Evolutionary conservation across 2,329 filamentous ascomycete genomes (phyloP).

Genomic region (Alternaria ventricosa): DNA sequence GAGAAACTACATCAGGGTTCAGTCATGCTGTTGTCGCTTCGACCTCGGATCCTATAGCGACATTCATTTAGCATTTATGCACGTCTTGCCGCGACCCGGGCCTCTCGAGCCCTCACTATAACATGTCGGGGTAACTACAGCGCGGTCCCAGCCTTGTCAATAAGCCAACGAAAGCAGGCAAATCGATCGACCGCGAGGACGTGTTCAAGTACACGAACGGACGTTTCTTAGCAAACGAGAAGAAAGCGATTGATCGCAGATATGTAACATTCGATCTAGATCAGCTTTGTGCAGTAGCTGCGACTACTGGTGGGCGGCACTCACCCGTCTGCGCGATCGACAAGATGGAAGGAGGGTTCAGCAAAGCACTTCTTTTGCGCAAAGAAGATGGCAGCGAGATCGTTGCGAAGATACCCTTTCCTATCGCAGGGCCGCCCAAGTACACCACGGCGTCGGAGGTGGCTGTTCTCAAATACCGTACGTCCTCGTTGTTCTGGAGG

Average conservation of each 20-base stretch:
- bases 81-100: neutral
- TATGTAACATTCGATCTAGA: constrained; percentile 40
- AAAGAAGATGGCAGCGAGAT: constrained; percentile 24
- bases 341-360: constrained; percentile 45
- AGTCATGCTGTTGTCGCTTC: neutral
- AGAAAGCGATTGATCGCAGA: constrained; percentile 26
- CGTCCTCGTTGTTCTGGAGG: constrained; percentile 1
- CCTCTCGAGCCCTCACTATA: constrained; percentile 2
- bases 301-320: constrained; percentile 14
- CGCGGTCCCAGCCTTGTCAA: neutral
- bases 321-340: constrained; percentile 37
- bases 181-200: constrained; percentile 21
- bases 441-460: constrained; percentile 46
- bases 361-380: constrained; percentile 38
- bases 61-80: rapidly evolving
- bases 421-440: constrained; percentile 37
- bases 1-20: neutral
- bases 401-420: constrained; percentile 32
- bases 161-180: constrained; percentile 1
- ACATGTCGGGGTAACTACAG: neutral
- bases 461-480: constrained; percentile 43
- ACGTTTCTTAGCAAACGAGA: constrained; percentile 37
- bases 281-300: constrained; percentile 35
- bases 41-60: neutral
- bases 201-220: constrained; percentile 38